Evolutionary conservation across 345 rosid species (phyloP).

Genomic region (Rhodomyrtus tomentosa): DNA sequence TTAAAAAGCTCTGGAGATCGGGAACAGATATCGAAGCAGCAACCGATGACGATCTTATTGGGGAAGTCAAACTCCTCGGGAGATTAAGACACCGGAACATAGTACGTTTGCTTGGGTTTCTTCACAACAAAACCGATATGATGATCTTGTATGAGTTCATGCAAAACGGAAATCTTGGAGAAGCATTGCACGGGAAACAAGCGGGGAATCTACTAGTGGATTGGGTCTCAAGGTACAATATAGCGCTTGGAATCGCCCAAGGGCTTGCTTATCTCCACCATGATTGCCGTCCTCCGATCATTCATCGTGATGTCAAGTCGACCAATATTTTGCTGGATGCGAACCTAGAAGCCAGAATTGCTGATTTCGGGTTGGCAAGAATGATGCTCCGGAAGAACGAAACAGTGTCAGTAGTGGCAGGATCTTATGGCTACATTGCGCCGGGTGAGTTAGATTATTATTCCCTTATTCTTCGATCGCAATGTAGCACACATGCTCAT

Average conservation of each 20-base stretch:
- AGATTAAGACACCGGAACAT: conserved; percentile 86
- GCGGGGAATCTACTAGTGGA: conserved; percentile 59
- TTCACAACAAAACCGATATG: conserved; percentile 59
- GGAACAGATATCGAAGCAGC: conserved; percentile 51
- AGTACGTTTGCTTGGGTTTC: conserved; percentile 65
- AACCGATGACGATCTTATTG: conserved; percentile 49
- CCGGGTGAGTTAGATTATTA: conserved; percentile 45
- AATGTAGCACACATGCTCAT: neutral
- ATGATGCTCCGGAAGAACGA: conserved; percentile 82
- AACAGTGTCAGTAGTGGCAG: conserved; percentile 90
- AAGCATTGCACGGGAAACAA: conserved; percentile 68
- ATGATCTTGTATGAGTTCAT: conserved; percentile 85
- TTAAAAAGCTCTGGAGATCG: conserved; percentile 83
- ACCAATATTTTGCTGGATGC: conserved; percentile 80
- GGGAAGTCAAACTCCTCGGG: conserved; percentile 78
- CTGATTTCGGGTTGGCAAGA: conserved; percentile 90
- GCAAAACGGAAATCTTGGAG: conserved; percentile 80
- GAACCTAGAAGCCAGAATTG: conserved; percentile 77
- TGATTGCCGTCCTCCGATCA: conserved; percentile 77
- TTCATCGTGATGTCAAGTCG: conserved; percentile 87
- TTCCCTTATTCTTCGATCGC: neutral
- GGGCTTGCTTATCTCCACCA: conserved; percentile 94
- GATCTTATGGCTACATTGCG: conserved; percentile 95
- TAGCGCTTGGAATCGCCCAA: conserved; percentile 82
- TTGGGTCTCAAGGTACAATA: conserved; percentile 82